These are phyloP conservation scores for Clavispora asparagi DNA, from an alignment of 805 yeast species.

Conservation along the genomic window DNA sequence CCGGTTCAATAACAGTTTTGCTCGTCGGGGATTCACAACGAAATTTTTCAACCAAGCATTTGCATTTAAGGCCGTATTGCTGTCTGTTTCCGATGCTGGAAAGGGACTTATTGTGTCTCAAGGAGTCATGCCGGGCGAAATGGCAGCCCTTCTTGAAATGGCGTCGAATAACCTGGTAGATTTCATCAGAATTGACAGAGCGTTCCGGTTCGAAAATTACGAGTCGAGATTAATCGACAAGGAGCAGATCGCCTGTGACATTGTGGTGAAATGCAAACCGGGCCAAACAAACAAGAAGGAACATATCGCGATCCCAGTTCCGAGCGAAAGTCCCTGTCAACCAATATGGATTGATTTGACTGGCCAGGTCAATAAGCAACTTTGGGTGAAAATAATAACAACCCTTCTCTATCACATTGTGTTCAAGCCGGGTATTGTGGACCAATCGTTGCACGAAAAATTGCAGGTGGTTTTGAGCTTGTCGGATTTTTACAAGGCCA, in stretches of 20 bases:
- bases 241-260: slow-evolving; percentile 60
- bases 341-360: slow-evolving; percentile 66
- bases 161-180: slow-evolving; percentile 29
- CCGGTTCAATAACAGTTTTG: slow-evolving; percentile 36
- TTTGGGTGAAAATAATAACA: slow-evolving; percentile 58
- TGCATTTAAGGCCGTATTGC: slow-evolving; percentile 39
- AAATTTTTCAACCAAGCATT: slow-evolving; percentile 43
- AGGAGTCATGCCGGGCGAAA: slow-evolving; percentile 56
- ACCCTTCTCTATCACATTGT: slow-evolving; percentile 35
- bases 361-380: slow-evolving; percentile 50
- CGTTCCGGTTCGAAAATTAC: slow-evolving; percentile 54
- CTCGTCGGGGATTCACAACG: slow-evolving; percentile 30
- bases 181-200: slow-evolving; percentile 43
- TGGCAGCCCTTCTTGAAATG: slow-evolving; percentile 56
- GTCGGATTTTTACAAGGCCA: slow-evolving; percentile 24
- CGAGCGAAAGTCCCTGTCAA: slow-evolving; percentile 57
- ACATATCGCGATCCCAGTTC: slow-evolving; percentile 38
- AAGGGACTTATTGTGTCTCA: slow-evolving; percentile 54
- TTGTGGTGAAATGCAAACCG: slow-evolving; percentile 32
- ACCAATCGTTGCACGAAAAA: slow-evolving; percentile 16
- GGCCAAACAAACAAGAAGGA: slow-evolving; percentile 1
- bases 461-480: slow-evolving; percentile 26
- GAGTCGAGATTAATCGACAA: slow-evolving; percentile 73
- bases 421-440: slow-evolving; percentile 34
- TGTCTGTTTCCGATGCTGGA: slow-evolving; percentile 34